These are phyloP conservation scores for Globisporangium perplexum DNA, from an alignment of 352 stramenopile species.

Conservation along the genomic window DNA sequence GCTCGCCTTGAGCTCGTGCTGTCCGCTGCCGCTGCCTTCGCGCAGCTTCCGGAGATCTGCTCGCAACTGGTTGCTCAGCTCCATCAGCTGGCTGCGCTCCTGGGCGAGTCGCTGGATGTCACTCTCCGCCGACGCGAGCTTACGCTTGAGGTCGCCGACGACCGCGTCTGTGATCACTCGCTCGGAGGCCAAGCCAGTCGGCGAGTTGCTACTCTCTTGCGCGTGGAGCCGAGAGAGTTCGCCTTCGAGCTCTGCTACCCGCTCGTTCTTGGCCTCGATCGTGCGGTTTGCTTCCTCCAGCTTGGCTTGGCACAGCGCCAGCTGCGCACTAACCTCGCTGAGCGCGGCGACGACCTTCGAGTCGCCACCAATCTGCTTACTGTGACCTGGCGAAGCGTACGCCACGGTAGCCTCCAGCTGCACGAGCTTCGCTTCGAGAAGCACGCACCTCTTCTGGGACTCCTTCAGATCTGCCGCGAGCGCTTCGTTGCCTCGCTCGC, in stretches of 20 bases:
- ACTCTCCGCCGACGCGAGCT: slow-evolving; percentile 33
- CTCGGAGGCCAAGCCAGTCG: neutral
- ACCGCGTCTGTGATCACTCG: slow-evolving; percentile 25
- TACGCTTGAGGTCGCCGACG: slow-evolving; percentile 32
- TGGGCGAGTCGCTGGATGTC: slow-evolving; percentile 63
- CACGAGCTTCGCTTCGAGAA: slow-evolving; percentile 37
- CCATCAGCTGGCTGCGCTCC: slow-evolving; percentile 71
- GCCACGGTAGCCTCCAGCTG: slow-evolving; percentile 10
- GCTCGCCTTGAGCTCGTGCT: slow-evolving; percentile 5
- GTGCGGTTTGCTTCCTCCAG: slow-evolving; percentile 32
- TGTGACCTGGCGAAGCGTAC: neutral
- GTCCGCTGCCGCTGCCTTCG: slow-evolving; percentile 3
- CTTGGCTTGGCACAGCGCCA: slow-evolving; percentile 37
- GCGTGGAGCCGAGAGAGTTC: slow-evolving; percentile 19
- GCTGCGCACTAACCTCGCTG: slow-evolving; percentile 14
- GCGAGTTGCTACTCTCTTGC: neutral
- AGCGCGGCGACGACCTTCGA: slow-evolving; percentile 2
- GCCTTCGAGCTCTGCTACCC: slow-evolving; percentile 38
- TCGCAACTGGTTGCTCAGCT: slow-evolving; percentile 73
- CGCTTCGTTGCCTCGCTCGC: slow-evolving; percentile 1
- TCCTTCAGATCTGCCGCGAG: slow-evolving; percentile 23
- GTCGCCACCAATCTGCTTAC: too few relatives aligned
- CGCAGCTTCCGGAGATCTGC: slow-evolving; percentile 47
- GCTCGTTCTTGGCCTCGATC: slow-evolving; percentile 37
- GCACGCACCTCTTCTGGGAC: slow-evolving; percentile 32